phyloP scores from a whole-genome alignment of 495 filamentous ascomycete species.

The Aspergillus asperescens region DNA sequence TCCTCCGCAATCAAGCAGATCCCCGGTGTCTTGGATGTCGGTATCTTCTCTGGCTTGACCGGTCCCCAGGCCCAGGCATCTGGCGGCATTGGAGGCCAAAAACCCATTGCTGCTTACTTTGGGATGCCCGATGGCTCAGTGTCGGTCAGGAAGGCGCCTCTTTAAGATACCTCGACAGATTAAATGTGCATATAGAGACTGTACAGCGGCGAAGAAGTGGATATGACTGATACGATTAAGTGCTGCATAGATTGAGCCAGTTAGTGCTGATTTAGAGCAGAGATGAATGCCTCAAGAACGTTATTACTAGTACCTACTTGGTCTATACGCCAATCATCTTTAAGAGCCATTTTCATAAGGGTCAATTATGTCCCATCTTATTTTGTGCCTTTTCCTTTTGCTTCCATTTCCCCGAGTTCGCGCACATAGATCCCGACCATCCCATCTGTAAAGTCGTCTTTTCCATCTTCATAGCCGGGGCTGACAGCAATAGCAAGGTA shows the following conservation, averaged over 20 bases:
- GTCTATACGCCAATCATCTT: slow-evolving; percentile 13
- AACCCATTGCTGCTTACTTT: slow-evolving; percentile 90
- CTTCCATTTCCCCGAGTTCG: slow-evolving; percentile 80
- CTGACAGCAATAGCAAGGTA: slow-evolving; percentile 79
- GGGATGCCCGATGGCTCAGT: slow-evolving; percentile 78
- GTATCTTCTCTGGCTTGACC: slow-evolving; percentile 77
- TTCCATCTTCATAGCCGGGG: slow-evolving; percentile 88
- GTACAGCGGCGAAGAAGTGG: neutral
- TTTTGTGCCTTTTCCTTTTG: slow-evolving; percentile 75
- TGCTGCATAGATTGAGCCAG: slow-evolving; percentile 10
- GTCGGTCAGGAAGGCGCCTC: slow-evolving; percentile 41
- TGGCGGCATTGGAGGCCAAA: slow-evolving; percentile 69
- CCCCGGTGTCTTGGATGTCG: slow-evolving; percentile 84
- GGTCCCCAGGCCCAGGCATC: slow-evolving; percentile 58
- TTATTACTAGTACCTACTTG: slow-evolving; percentile 2
- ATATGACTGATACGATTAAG: slow-evolving; percentile 20
- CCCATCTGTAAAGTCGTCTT: slow-evolving; percentile 66
- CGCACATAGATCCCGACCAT: slow-evolving; percentile 71
- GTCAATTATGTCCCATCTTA: slow-evolving; percentile 21
- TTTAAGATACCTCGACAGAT: slow-evolving; percentile 11
- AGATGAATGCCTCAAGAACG: neutral
- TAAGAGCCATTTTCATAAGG: slow-evolving; percentile 13
- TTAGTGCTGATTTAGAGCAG: slow-evolving; percentile 6
- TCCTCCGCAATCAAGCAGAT: slow-evolving; percentile 70
- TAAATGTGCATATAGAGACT: neutral